phyloP scores from a whole-genome alignment of 306 rosid species.

The Quercus robur region DNA sequence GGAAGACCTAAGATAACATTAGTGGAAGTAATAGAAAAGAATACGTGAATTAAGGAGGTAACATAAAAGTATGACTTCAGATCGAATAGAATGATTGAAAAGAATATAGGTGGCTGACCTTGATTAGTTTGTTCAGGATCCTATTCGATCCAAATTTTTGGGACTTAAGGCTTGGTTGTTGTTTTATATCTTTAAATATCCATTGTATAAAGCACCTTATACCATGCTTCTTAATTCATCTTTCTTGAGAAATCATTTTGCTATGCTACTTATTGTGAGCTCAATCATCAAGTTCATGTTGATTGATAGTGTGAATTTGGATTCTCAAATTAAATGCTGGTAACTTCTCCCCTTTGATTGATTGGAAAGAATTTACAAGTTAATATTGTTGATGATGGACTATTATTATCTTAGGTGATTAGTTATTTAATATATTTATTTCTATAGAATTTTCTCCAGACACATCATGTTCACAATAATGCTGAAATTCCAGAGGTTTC shows the following conservation, averaged over 20 bases:
- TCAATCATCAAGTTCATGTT: neutral
- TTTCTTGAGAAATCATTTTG: neutral
- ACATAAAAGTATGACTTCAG: too few relatives aligned
- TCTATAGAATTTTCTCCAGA: slow-evolving; percentile 28
- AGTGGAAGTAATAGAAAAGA: too few relatives aligned
- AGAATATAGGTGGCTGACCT: too few relatives aligned
- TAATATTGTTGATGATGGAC: neutral
- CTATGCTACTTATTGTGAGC: neutral
- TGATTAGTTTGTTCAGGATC: too few relatives aligned
- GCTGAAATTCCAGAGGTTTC: slow-evolving; percentile 38
- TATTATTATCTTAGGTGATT: neutral
- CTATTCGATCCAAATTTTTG: too few relatives aligned
- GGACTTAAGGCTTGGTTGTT: too few relatives aligned
- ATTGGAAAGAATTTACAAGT: neutral
- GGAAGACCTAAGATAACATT: too few relatives aligned
- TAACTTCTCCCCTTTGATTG: neutral
- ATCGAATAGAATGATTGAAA: too few relatives aligned
- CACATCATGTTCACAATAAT: slow-evolving; percentile 40
- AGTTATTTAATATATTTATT: slow-evolving; percentile 17
- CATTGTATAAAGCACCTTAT: neutral
- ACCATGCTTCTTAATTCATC: neutral
- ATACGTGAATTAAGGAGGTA: too few relatives aligned
- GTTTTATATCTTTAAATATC: neutral
- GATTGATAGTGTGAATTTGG: neutral
- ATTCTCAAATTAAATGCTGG: neutral